These are phyloP conservation scores for Neodidymelliopsis sp. DNA, from an alignment of 2,329 filamentous ascomycete species.

Conservation along the genomic window DNA sequence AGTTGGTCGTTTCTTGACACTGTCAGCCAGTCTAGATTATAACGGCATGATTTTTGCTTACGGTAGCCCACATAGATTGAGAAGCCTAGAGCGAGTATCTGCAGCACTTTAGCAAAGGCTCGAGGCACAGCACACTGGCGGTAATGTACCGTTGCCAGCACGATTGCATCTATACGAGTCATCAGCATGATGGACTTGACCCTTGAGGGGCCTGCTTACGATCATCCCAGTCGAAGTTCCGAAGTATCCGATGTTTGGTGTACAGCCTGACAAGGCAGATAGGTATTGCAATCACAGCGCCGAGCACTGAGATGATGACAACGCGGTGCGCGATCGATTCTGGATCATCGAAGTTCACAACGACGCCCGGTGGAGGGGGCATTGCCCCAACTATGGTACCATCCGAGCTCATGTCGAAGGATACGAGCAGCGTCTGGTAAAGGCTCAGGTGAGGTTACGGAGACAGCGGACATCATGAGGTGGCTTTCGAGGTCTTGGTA, in stretches of 20 bases:
- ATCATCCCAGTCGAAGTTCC: conserved; percentile 23
- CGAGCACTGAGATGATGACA: conserved; percentile 19
- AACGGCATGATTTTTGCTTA: not conserved
- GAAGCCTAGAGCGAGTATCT: conserved; percentile 20
- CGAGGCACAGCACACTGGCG: not conserved
- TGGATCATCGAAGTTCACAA: conserved; percentile 11
- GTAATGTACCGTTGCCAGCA: conserved; percentile 16
- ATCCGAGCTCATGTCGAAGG: conserved; percentile 1
- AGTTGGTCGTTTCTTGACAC: conserved; percentile 24
- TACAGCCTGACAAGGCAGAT: conserved; percentile 23
- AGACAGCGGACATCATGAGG: not conserved
- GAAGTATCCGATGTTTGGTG: conserved; percentile 23
- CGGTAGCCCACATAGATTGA: conserved; percentile 21
- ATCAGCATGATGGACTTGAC: not conserved
- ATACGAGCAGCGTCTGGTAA: not conserved
- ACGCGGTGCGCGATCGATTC: conserved; percentile 27
- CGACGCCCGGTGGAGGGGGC: conserved; percentile 8
- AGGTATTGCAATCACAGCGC: conserved; percentile 20
- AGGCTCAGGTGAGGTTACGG: not conserved
- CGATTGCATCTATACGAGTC: conserved; percentile 14
- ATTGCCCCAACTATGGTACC: conserved; percentile 2
- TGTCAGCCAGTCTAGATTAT: not conserved
- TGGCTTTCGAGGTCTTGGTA: not conserved
- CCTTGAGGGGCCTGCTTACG: conserved; percentile 6
- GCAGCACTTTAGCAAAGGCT: not conserved